Evolutionary conservation across 1,139 yeast species (phyloP), one percentile per base, ranked within the genome.

Genomic region (Meyerozyma smithsonii): DNA sequence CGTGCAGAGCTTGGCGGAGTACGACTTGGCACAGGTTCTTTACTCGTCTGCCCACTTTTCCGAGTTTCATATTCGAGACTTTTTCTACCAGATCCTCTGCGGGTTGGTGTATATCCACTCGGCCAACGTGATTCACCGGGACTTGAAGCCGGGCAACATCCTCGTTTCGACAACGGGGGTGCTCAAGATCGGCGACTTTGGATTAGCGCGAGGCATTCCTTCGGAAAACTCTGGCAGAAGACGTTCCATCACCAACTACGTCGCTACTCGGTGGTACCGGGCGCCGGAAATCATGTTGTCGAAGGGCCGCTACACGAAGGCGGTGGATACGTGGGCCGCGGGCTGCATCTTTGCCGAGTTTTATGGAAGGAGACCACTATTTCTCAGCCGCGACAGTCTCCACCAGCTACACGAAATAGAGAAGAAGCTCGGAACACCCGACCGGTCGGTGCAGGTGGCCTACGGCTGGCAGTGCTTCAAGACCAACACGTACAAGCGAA

Each of bases 241-340:
- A 46, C 61, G 55, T 41, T 58, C 51, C 45, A 85, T 86, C 37
- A 89, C 97, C 4, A 81, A 81, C 49, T 89, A 89, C 53, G 94
- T 92, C 6, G 85, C 96, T 0, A 92, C 97, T 0, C 74, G 98
- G 51, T 92, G 97, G 97, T 92, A 92, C 58, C 71, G 98, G 45
- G 82, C 97, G 0, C 98, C 98, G 0, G 98, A 92, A 60, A 84
- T 92, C 35, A 68, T 92, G 35, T 67, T 92, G 42, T 72, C 92
- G 46, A 77, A 77, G 46, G 72, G 73, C 7, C 63, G 62, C 50
- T 88, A 92, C 58, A 78, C 92, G 0, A 74, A 69, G 39, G 89
- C 95, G 0, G 78, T 88, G 33, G 98, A 92, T 65, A 77, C 90
- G 32, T 92, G 97, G 97, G 96, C 97, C 0, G 73, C 81, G 23